phyloP scores from a whole-genome alignment of 179 eudicot species.

The Beta macrorhiza region DNA sequence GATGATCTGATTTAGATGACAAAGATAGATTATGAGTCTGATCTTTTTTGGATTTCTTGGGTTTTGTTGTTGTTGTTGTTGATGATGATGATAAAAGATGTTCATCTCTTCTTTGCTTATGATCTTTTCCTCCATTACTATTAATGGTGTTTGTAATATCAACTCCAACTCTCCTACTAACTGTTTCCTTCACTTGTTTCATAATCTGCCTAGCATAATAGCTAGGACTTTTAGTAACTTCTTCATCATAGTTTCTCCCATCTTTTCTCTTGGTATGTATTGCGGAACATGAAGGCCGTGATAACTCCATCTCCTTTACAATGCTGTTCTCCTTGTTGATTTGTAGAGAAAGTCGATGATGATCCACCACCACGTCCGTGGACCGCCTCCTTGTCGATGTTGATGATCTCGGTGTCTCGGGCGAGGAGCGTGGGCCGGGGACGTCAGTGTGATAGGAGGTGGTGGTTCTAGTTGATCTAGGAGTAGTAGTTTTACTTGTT shows the following conservation, averaged over 20 bases:
- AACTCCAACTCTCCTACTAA: constrained; percentile 56
- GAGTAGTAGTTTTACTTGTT: background rate
- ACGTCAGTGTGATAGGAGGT: background rate
- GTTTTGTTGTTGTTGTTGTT: constrained; percentile 19
- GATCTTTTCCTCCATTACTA: background rate
- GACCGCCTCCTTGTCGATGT: constrained; percentile 39
- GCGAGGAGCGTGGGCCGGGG: constrained; percentile 36
- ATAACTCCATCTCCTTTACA: constrained; percentile 26
- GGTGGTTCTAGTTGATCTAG: background rate
- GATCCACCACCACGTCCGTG: constrained; percentile 41
- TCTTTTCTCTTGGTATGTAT: constrained; percentile 36
- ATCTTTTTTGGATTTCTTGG: constrained; percentile 31
- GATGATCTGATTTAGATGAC: background rate
- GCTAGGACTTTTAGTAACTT: constrained; percentile 44
- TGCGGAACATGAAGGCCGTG: constrained; percentile 40
- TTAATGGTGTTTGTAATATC: constrained; percentile 60
- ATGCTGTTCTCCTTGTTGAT: constrained; percentile 55
- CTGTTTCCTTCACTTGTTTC: constrained; percentile 69
- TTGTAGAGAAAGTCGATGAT: constrained; percentile 62
- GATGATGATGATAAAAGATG: constrained; percentile 33
- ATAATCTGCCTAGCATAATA: constrained; percentile 60
- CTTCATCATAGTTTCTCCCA: constrained; percentile 29
- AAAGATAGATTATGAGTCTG: background rate
- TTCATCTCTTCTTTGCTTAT: constrained; percentile 39
- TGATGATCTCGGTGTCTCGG: constrained; percentile 57